Conservation (phyloP, 805 yeast species). For the Saccharomycopsis olivae region DNA sequence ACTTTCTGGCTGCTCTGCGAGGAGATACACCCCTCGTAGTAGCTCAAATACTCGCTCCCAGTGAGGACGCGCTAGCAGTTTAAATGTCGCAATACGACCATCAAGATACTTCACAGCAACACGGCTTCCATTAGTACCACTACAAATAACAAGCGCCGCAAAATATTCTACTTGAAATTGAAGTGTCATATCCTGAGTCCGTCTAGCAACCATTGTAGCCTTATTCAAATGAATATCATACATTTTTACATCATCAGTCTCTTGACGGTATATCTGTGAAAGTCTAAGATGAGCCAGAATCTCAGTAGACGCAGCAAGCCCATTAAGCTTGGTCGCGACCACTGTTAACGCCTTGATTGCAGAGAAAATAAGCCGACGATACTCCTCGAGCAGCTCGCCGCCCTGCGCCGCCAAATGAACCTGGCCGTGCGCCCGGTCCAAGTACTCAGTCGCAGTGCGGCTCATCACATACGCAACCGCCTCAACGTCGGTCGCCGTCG, state of each 20-base stretch:
- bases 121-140: constrained; percentile 1
- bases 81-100: constrained; percentile 12
- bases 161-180: constrained; percentile 16
- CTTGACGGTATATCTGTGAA: constrained; percentile 15
- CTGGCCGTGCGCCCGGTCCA: constrained; percentile 7
- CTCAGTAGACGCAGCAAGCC: constrained; percentile 10
- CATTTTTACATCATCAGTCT: constrained; percentile 9
- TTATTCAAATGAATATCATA: constrained; percentile 12
- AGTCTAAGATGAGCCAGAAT: constrained; percentile 9
- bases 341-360: constrained; percentile 12
- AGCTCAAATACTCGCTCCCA: constrained; percentile 15
- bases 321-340: constrained; percentile 6
- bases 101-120: constrained; percentile 13
- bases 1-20: constrained; percentile 6
- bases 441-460: constrained; percentile 6
- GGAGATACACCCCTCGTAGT: constrained; percentile 4
- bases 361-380: constrained; percentile 11
- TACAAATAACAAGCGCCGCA: constrained; percentile 6
- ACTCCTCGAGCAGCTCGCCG: neutral
- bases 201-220: constrained; percentile 13
- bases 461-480: constrained; percentile 6
- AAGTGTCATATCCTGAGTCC: constrained; percentile 5
- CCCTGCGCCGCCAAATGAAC: constrained; percentile 1
- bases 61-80: constrained; percentile 5
- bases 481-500: constrained; percentile 8